These are phyloP conservation scores for Pseudomonodictys pantanalensis DNA, from an alignment of 495 filamentous ascomycete species.

Conservation along the genomic window DNA sequence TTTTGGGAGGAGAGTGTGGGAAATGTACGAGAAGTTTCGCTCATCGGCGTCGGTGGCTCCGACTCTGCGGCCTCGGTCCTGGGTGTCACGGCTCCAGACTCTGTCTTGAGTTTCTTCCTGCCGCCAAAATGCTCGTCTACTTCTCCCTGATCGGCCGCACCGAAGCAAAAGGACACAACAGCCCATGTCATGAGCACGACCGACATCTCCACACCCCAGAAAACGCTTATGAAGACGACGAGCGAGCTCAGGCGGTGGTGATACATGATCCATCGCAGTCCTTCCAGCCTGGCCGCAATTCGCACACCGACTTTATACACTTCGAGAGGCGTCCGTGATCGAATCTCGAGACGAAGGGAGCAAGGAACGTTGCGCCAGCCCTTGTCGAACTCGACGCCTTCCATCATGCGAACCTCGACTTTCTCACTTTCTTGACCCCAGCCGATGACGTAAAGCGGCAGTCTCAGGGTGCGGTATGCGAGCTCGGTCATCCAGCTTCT, in stretches of 20 bases:
- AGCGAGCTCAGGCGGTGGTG: conserved; percentile 68
- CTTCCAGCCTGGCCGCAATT: conserved; percentile 68
- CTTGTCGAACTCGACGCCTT: conserved; percentile 61
- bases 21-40: conserved; percentile 53
- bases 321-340: conserved; percentile 56
- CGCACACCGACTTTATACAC: conserved; percentile 67
- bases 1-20: conserved; percentile 54
- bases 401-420: conserved; percentile 68
- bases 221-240: conserved; percentile 60
- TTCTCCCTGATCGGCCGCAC: conserved; percentile 17
- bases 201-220: conserved; percentile 71
- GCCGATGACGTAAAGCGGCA: conserved; percentile 62
- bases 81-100: conserved; percentile 31
- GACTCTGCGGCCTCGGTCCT: conserved; percentile 14
- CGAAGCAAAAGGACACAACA: conserved; percentile 41
- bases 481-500: conserved; percentile 56
- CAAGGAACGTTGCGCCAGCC: conserved; percentile 57
- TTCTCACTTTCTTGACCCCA: conserved; percentile 53
- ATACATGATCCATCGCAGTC: conserved; percentile 76
- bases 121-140: not conserved
- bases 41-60: conserved; percentile 31
- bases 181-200: conserved; percentile 61
- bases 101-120: conserved; percentile 17
- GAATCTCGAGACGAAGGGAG: conserved; percentile 61
- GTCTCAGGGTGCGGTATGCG: conserved; percentile 47